Evolutionary conservation across 2,329 filamentous ascomycete species (phyloP).

Genomic region (Westerdykella ornata): DNA sequence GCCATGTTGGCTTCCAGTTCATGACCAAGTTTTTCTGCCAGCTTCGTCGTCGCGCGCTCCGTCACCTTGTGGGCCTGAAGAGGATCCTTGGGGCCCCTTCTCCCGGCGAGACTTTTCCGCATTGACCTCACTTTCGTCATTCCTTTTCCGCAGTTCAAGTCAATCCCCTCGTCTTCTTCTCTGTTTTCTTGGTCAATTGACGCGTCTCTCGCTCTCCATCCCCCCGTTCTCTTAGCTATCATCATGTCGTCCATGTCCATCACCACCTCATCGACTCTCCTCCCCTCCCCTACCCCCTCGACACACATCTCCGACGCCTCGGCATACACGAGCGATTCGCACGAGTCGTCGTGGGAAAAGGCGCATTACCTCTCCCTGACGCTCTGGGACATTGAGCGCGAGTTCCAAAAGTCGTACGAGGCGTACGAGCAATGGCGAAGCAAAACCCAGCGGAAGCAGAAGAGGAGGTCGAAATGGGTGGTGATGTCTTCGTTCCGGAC

Average conservation of each 20-base stretch:
- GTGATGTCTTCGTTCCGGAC: conserved; percentile 19
- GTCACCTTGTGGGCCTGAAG: not conserved
- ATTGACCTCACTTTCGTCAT: conserved; percentile 1
- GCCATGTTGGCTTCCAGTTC: conserved; percentile 1
- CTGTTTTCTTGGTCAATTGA: conserved; percentile 2
- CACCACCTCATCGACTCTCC: too few relatives aligned
- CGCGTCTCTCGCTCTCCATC: not conserved
- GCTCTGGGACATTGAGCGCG: conserved; percentile 34
- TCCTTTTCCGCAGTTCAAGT: conserved; percentile 1
- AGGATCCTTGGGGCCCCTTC: not conserved
- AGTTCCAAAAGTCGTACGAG: conserved; percentile 30
- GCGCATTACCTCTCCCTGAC: conserved; percentile 26
- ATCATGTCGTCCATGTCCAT: too few relatives aligned
- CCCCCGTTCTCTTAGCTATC: too few relatives aligned
- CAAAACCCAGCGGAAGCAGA: conserved; percentile 13
- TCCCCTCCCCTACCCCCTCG: too few relatives aligned
- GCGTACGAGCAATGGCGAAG: conserved; percentile 29
- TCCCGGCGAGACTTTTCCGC: not conserved
- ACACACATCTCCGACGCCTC: too few relatives aligned
- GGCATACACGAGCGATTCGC: too few relatives aligned
- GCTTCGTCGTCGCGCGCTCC: conserved; percentile 6
- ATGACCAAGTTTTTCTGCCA: conserved; percentile 13
- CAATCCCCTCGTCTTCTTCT: not conserved
- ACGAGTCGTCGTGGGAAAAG: conserved; percentile 17
- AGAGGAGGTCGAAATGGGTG: conserved; percentile 16